These are phyloP conservation scores for Alternaria consortialis DNA, from an alignment of 2,329 filamentous ascomycete species.

Conservation along the genomic window DNA sequence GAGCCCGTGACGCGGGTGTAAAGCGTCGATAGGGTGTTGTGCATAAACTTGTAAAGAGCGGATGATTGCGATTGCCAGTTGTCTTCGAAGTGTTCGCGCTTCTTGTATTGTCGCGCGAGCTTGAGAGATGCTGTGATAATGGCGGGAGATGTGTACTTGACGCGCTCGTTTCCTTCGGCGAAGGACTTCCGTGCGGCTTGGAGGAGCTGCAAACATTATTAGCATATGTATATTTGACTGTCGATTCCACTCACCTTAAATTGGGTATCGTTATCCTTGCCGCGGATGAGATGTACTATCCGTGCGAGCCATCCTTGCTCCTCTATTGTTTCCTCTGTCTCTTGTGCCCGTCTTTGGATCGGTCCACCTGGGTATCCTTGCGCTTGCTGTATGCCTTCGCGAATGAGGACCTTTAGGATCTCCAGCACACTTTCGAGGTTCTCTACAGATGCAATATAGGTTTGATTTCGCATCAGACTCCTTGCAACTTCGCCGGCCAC, in stretches of 20 bases:
- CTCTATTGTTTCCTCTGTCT: slow-evolving; percentile 97
- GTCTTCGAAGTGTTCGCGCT: slow-evolving; percentile 84
- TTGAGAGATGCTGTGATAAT: slow-evolving; percentile 90
- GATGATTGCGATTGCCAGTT: slow-evolving; percentile 78
- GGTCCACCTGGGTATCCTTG: slow-evolving; percentile 83
- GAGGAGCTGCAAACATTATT: slow-evolving; percentile 66
- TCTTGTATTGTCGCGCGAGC: slow-evolving; percentile 86
- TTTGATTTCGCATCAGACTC: slow-evolving; percentile 83
- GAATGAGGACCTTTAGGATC: slow-evolving; percentile 88
- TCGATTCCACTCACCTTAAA: slow-evolving; percentile 67
- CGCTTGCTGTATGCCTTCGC: slow-evolving; percentile 84
- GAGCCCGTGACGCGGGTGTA: slow-evolving; percentile 88
- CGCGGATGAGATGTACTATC: slow-evolving; percentile 86
- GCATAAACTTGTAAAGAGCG: slow-evolving; percentile 93
- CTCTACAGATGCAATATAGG: slow-evolving; percentile 76
- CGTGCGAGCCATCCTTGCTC: slow-evolving; percentile 97
- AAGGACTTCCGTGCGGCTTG: slow-evolving; percentile 89
- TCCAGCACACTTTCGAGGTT: slow-evolving; percentile 90
- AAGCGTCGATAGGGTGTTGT: slow-evolving; percentile 83
- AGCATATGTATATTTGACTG: not conserved
- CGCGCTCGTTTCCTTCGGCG: slow-evolving; percentile 90
- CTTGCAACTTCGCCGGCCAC: slow-evolving; percentile 89
- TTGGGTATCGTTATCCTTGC: slow-evolving; percentile 88
- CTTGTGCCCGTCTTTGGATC: slow-evolving; percentile 74
- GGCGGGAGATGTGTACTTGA: slow-evolving; percentile 93